A percentile compares a stretch with the other conserved stretches of the same genome.
These are phyloP conservation scores for Fusarium humuli DNA, from an alignment of 2,329 filamentous ascomycete species.

Conservation along the genomic window DNA sequence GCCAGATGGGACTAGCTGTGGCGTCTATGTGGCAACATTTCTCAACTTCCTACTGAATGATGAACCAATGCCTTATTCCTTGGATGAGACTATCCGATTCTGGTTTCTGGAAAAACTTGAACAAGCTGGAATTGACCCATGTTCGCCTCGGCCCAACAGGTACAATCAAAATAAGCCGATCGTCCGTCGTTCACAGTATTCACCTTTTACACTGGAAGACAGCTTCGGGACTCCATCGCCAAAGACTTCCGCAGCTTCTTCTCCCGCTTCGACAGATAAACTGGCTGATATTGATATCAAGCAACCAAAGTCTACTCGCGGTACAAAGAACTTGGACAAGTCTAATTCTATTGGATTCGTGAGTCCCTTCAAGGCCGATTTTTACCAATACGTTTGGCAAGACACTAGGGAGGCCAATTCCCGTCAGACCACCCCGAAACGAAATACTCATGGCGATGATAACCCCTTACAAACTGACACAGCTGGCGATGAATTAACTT, in stretches of 20 bases:
- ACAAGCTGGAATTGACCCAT: not conserved
- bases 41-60: not conserved
- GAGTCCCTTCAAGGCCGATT: not conserved
- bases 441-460: not conserved
- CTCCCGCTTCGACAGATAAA: not conserved
- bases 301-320: fast-evolving
- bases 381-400: not conserved
- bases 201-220: not conserved
- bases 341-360: not conserved
- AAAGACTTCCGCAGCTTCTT: not conserved
- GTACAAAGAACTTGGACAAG: not conserved
- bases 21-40: not conserved
- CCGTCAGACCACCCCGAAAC: not conserved
- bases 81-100: fast-evolving
- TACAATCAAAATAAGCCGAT: not conserved
- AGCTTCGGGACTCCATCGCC: not conserved
- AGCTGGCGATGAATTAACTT: not conserved
- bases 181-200: not conserved
- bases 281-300: not conserved
- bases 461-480: fast-evolving
- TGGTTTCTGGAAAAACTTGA: not conserved
- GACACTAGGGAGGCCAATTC: not conserved
- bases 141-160: not conserved
- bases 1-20: not conserved
- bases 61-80: not conserved